Conservation (phyloP, 257 asterid species). For the Orobanche coerulescens region DNA sequence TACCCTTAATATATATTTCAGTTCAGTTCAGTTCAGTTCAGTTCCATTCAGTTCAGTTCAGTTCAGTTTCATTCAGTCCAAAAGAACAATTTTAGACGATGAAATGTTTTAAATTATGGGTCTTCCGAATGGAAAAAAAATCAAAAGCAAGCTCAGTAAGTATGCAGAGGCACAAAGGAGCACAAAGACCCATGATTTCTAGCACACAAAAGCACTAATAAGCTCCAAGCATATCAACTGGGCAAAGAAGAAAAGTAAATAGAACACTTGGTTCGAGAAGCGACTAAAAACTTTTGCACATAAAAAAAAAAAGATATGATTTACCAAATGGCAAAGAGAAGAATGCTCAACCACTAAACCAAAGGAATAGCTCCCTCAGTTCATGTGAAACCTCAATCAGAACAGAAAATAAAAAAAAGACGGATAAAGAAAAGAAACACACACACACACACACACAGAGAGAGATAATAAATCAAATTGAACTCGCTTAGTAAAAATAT, state of each 20-base stretch:
- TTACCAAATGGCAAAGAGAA: conserved; percentile 24
- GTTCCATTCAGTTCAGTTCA: no score
- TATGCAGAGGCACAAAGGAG: not conserved
- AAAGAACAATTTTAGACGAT: not conserved
- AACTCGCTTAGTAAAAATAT: not conserved
- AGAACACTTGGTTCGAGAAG: not conserved
- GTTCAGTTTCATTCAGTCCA: no score
- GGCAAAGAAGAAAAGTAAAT: not conserved
- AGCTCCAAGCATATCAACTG: not conserved
- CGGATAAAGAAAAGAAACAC: no score
- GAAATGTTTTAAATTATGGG: not conserved
- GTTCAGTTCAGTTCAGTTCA: no score
- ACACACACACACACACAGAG: not conserved
- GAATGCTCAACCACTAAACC: not conserved
- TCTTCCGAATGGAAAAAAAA: not conserved
- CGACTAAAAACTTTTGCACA: not conserved
- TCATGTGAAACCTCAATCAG: not conserved
- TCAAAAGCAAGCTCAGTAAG: not conserved
- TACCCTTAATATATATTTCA: no score
- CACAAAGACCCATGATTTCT: not conserved
- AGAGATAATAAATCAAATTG: no score
- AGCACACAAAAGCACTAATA: not conserved
- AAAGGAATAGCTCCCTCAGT: not conserved
- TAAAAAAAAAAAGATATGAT: conserved; percentile 28
- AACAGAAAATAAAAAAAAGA: no score